These are phyloP conservation scores for Wallacemonas sp. DNA, from an alignment of 208 protist genomes.

Conservation along the genomic window DNA sequence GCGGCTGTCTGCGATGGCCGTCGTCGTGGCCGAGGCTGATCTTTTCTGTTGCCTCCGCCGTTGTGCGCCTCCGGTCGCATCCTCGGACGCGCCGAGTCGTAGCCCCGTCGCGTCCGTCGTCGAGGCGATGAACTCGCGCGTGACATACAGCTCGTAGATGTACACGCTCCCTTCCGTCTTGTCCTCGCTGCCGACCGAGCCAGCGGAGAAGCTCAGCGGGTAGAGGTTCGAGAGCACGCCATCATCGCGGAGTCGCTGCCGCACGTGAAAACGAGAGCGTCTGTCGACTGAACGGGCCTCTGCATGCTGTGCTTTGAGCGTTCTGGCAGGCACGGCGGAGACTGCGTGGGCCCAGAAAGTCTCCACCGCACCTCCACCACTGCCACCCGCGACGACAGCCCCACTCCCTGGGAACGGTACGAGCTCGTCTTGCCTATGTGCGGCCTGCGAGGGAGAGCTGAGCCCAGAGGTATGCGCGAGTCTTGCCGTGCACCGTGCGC, in stretches of 20 bases:
- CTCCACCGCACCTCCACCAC: background rate
- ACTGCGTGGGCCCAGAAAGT: conserved; percentile 61
- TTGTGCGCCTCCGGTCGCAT: background rate
- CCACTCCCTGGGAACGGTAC: too few species aligned
- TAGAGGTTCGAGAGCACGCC: conserved; percentile 83
- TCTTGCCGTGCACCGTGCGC: too few species aligned
- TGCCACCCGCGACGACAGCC: background rate
- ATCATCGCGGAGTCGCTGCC: conserved; percentile 57
- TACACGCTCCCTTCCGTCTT: conserved; percentile 26
- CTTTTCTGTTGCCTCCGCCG: background rate
- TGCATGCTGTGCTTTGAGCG: conserved; percentile 51
- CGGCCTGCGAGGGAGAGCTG: too few species aligned
- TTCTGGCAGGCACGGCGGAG: conserved; percentile 20
- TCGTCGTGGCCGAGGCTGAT: background rate
- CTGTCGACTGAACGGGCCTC: conserved; percentile 56
- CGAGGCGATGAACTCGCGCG: conserved; percentile 19
- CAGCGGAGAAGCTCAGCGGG: conserved; percentile 31
- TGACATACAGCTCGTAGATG: conserved; percentile 78
- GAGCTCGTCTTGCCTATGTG: too few species aligned
- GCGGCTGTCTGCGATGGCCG: background rate
- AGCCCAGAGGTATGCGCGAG: too few species aligned
- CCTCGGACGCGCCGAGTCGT: too few species aligned
- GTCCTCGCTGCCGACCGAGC: background rate
- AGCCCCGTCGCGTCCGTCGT: background rate
- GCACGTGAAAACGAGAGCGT: conserved; percentile 52